These are phyloP conservation scores for Ilex aquifolium DNA, from an alignment of 257 asterid species.

Conservation along the genomic window DNA sequence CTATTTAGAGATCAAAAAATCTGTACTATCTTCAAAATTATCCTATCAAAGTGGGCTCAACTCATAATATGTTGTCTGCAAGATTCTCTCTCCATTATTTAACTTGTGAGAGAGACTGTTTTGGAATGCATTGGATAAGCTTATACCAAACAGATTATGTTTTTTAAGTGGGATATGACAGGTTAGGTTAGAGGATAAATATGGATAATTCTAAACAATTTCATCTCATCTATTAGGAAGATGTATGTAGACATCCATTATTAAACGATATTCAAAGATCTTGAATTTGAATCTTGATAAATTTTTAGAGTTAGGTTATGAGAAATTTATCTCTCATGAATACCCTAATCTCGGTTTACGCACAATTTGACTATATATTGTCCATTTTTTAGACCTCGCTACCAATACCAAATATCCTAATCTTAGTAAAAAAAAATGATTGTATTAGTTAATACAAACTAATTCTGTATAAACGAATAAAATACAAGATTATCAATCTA, in stretches of 20 bases:
- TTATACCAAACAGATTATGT: conserved; percentile 8
- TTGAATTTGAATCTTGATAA: too few species aligned
- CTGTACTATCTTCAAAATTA: conserved; percentile 8
- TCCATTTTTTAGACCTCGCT: not conserved
- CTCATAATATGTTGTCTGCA: conserved; percentile 28
- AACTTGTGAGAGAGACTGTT: conserved; percentile 33
- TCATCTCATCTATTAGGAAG: not conserved
- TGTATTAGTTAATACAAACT: too few species aligned
- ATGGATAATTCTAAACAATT: not conserved
- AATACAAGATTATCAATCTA: too few species aligned
- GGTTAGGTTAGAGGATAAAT: not conserved
- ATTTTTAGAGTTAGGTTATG: too few species aligned
- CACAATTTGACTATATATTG: too few species aligned
- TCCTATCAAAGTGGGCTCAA: conserved; percentile 24
- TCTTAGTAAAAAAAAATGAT: too few species aligned
- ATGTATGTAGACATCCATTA: not conserved
- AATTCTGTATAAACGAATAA: too few species aligned
- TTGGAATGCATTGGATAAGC: conserved; percentile 42
- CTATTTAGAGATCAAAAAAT: conserved; percentile 2
- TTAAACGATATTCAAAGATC: too few species aligned
- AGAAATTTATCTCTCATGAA: too few species aligned
- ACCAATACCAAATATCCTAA: not conserved
- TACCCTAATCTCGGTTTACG: too few species aligned
- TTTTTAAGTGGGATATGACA: not conserved
- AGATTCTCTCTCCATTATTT: conserved; percentile 46